Evolutionary conservation across 2,329 filamentous ascomycete genomes (phyloP).

Genomic region (Hypoxylon sp.): DNA sequence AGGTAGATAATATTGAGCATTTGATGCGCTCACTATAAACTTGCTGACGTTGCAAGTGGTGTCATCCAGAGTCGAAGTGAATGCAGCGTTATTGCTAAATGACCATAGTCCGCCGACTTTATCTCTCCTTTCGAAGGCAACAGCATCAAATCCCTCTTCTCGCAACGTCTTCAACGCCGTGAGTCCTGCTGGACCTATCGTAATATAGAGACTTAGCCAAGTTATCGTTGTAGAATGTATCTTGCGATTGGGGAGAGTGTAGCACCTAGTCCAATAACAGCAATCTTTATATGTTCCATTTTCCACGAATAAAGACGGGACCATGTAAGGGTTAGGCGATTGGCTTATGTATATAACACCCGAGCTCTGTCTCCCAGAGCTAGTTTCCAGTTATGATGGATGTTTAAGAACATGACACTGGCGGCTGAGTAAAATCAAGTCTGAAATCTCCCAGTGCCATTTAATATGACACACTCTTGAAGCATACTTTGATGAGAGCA

Average conservation of each 20-base stretch:
- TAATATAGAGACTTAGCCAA: slow-evolving; percentile 14
- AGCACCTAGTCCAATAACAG: slow-evolving; percentile 53
- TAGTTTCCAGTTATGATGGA: background rate
- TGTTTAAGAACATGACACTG: background rate
- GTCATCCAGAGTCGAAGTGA: slow-evolving; percentile 49
- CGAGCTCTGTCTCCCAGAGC: background rate
- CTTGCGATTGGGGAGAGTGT: background rate
- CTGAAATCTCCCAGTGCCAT: background rate
- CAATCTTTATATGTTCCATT: slow-evolving; percentile 44
- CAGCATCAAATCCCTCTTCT: slow-evolving; percentile 62
- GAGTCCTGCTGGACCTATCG: slow-evolving; percentile 57
- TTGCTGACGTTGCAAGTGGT: slow-evolving; percentile 58
- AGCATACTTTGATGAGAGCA: background rate
- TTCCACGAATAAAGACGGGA: background rate
- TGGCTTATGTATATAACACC: background rate
- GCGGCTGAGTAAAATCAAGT: background rate
- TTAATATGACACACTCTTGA: background rate
- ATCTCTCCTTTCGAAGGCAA: slow-evolving; percentile 60
- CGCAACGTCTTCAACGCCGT: slow-evolving; percentile 60
- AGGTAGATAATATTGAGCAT: background rate
- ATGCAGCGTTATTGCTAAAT: slow-evolving; percentile 54
- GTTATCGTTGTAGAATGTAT: background rate
- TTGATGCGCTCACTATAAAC: slow-evolving; percentile 43
- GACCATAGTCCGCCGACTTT: slow-evolving; percentile 63
- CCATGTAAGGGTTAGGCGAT: background rate